A percentile compares a stretch with the other conserved stretches of the same genome.
phyloP scores from a whole-genome alignment of 2,329 filamentous ascomycete species.

The Sporothrix dimorphospora region DNA sequence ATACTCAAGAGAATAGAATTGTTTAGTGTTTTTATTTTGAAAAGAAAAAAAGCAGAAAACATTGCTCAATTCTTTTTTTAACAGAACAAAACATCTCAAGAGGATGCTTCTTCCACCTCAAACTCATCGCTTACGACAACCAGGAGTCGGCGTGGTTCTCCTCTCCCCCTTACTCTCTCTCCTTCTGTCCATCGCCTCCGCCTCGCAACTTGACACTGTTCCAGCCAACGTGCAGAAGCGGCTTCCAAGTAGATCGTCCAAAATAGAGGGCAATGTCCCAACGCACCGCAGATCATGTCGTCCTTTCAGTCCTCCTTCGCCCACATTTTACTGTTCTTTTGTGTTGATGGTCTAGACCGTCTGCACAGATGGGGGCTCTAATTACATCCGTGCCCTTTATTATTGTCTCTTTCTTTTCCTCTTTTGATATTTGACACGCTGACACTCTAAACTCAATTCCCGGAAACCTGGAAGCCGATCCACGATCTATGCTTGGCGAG shows the following conservation, averaged over 20 bases:
- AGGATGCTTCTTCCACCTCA: not conserved
- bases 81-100: not conserved
- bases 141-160: not conserved
- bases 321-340: not conserved
- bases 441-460: not conserved
- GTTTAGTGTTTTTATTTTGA: not conserved
- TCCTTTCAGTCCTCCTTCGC: not conserved
- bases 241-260: conserved; percentile 3
- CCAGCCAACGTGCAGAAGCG: not conserved
- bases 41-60: not conserved
- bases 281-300: conserved; percentile 21
- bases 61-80: not conserved
- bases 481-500: conserved; percentile 13
- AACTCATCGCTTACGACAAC: not conserved
- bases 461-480: conserved; percentile 22
- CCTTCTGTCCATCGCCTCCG: not conserved
- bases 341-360: conserved; percentile 1
- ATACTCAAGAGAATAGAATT: not conserved
- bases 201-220: conserved; percentile 18
- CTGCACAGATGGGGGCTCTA: not conserved
- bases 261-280: not conserved
- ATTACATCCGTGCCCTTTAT: not conserved
- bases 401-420: not conserved
- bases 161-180: not conserved
- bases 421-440: not conserved